These are phyloP conservation scores for Solanum hybrid DNA, from an alignment of 305 asterid genomes.

Conservation along the genomic window DNA sequence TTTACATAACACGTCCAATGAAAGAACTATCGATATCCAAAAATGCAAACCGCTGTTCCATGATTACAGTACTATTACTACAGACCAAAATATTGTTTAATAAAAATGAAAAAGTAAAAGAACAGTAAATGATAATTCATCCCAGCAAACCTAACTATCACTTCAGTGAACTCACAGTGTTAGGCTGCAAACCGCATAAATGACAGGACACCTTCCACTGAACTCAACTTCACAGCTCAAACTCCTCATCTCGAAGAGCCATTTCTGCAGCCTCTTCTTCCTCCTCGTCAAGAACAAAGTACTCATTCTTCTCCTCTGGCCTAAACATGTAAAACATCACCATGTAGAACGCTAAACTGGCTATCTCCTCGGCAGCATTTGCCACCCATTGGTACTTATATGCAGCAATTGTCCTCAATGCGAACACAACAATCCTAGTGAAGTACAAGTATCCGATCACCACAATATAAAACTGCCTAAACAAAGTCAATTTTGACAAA, in stretches of 20 bases:
- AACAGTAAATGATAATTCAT: neutral
- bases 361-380: conserved; percentile 83
- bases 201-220: conserved; percentile 18
- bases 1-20: neutral
- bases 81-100: neutral
- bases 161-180: conserved; percentile 30
- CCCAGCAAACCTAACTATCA: neutral
- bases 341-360: conserved; percentile 65
- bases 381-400: conserved; percentile 89
- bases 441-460: conserved; percentile 85
- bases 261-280: conserved; percentile 76
- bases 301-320: conserved; percentile 81
- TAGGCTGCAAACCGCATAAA: conserved; percentile 8
- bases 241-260: conserved; percentile 74
- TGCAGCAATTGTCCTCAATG: conserved; percentile 66
- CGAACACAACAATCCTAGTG: conserved; percentile 88
- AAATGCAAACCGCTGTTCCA: neutral
- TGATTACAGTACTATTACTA: neutral
- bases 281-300: conserved; percentile 69
- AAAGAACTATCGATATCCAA: neutral
- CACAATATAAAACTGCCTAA: conserved; percentile 79
- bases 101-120: neutral
- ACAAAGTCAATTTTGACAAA: conserved; percentile 72
- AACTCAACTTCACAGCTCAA: conserved; percentile 51
- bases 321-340: conserved; percentile 88